Conservation (phyloP, 2,329 filamentous ascomycete genomes). For the Cladosporium velox region DNA sequence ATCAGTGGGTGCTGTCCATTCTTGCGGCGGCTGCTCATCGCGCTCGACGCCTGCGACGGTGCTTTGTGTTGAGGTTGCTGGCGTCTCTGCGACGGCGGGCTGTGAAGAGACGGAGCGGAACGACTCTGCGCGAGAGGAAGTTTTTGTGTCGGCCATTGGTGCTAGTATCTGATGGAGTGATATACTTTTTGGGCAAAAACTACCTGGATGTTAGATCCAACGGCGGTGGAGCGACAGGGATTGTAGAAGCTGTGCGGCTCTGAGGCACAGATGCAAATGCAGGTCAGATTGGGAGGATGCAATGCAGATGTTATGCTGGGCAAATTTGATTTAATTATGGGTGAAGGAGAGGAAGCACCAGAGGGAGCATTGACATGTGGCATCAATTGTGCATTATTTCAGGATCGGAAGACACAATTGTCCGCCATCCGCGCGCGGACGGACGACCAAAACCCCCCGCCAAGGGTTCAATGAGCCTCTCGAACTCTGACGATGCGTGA, state of each 20-base stretch:
- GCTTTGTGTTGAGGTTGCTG: constrained; percentile 28
- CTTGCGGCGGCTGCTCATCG: constrained; percentile 24
- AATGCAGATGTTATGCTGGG: background rate
- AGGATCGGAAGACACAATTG: constrained; percentile 1
- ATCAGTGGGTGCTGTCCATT: constrained; percentile 31
- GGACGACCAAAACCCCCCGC: background rate
- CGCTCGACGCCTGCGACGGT: constrained; percentile 24
- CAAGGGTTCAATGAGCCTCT: constrained; percentile 1
- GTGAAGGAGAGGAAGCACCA: background rate
- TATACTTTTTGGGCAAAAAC: constrained; percentile 15
- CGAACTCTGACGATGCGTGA: constrained; percentile 1
- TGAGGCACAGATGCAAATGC: constrained; percentile 5
- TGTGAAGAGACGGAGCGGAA: constrained; percentile 27
- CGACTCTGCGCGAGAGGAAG: constrained; percentile 31
- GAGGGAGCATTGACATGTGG: background rate
- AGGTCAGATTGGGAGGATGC: background rate
- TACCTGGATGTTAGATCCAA: constrained; percentile 4
- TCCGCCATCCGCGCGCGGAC: background rate
- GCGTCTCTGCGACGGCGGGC: constrained; percentile 28
- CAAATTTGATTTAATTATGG: background rate
- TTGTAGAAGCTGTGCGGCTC: constrained; percentile 1
- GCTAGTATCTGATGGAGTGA: background rate
- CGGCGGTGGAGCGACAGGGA: constrained; percentile 2
- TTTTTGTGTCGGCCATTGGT: constrained; percentile 12
- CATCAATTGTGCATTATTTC: background rate